phyloP scores from a whole-genome alignment of 2,329 filamentous ascomycete genomes.

The Colletotrichum melonis region DNA sequence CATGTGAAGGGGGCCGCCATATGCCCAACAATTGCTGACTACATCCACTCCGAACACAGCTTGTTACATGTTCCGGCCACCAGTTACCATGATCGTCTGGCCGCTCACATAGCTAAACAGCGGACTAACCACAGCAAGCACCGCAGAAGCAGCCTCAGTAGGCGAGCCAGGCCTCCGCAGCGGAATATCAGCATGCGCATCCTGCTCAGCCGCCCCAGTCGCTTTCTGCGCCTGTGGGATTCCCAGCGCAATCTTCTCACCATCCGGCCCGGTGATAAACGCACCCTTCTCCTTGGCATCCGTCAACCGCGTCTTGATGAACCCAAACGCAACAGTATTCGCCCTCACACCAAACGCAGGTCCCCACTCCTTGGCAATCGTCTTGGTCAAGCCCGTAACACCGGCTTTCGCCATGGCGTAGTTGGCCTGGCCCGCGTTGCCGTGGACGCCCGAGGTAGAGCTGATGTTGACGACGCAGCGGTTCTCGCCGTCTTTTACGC shows the following conservation, averaged over 20 bases:
- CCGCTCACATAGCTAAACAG: slow-evolving; percentile 87
- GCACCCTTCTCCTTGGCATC: slow-evolving; percentile 87
- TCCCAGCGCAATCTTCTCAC: slow-evolving; percentile 79
- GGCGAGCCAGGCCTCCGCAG: slow-evolving; percentile 81
- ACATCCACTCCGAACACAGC: not conserved
- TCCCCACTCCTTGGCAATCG: slow-evolving; percentile 91
- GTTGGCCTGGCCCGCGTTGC: slow-evolving; percentile 92
- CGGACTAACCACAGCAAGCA: slow-evolving; percentile 84
- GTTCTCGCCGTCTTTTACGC: slow-evolving; percentile 83
- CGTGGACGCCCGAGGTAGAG: slow-evolving; percentile 83
- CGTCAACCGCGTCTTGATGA: slow-evolving; percentile 83
- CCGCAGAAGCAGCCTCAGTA: slow-evolving; percentile 81
- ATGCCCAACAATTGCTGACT: not conserved
- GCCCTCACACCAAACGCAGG: slow-evolving; percentile 83
- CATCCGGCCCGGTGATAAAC: slow-evolving; percentile 80
- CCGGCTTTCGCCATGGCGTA: slow-evolving; percentile 89
- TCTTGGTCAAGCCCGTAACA: slow-evolving; percentile 85
- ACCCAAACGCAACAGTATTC: slow-evolving; percentile 87
- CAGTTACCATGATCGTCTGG: slow-evolving; percentile 89
- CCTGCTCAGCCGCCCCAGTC: slow-evolving; percentile 53
- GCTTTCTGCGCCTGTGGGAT: slow-evolving; percentile 72
- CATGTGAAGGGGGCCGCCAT: not conserved
- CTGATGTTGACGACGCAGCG: slow-evolving; percentile 87
- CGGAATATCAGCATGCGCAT: slow-evolving; percentile 77
- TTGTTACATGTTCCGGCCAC: slow-evolving; percentile 72